Percentiles rank a stretch among this genome's conserved stretches.
These are phyloP conservation scores for Kodamaea fukazawae DNA, from an alignment of 805 yeast genomes.

Conservation along the genomic window DNA sequence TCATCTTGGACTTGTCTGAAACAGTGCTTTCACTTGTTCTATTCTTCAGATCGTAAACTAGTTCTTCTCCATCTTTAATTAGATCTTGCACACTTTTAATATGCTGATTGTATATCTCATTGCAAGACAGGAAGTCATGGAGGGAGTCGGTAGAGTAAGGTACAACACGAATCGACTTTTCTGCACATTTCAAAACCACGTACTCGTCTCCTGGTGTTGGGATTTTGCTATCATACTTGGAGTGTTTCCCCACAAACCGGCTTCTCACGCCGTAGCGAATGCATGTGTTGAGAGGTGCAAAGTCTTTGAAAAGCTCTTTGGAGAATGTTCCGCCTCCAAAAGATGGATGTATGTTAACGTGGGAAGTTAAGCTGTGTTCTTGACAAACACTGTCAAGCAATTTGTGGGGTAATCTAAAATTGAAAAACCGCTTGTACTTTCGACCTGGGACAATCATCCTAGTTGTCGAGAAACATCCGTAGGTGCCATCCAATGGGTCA, in stretches of 20 bases:
- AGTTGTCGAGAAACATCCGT: conserved; percentile 15
- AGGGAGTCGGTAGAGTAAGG: conserved; percentile 1
- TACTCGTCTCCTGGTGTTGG: conserved; percentile 40
- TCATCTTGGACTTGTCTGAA: too few species aligned
- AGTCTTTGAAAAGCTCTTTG: conserved; percentile 22
- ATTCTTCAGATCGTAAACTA: not conserved
- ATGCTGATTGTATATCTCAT: not conserved
- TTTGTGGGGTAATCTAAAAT: conserved; percentile 37
- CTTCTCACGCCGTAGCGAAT: conserved; percentile 34
- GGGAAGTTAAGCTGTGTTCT: conserved; percentile 18
- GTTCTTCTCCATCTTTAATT: conserved; percentile 1
- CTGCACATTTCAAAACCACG: conserved; percentile 33
- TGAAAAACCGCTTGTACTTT: conserved; percentile 38
- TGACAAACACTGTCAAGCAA: conserved; percentile 39
- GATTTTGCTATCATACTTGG: conserved; percentile 29
- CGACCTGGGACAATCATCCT: conserved; percentile 15
- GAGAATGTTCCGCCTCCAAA: conserved; percentile 20
- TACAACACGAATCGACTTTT: conserved; percentile 25
- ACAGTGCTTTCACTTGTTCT: too few species aligned
- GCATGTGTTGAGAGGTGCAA: conserved; percentile 24
- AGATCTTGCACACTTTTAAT: not conserved
- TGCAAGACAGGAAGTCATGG: not conserved
- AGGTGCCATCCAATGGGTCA: conserved; percentile 20
- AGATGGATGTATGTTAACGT: conserved; percentile 37
- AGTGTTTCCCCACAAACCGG: conserved; percentile 38